A percentile compares a stretch with the other conserved stretches of the same genome.
Conservation (phyloP, 2,329 filamentous ascomycete genomes). For the Fusarium begoniae region DNA sequence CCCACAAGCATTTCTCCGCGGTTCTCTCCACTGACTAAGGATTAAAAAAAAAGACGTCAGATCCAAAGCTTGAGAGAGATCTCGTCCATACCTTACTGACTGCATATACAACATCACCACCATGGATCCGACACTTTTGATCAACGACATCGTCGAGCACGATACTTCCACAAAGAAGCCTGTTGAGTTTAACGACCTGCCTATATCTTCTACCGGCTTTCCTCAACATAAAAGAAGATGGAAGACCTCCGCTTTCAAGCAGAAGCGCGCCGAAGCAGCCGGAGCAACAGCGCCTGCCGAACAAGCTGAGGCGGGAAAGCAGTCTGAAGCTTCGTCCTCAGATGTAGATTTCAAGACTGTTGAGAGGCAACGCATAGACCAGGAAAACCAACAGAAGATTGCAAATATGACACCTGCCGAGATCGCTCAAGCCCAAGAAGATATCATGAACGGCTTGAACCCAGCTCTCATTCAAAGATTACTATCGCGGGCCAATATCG, state of each 20-base stretch:
- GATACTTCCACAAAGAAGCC: constrained; percentile 67
- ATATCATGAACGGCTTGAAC: constrained; percentile 81
- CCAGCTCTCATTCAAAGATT: constrained; percentile 80
- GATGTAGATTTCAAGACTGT: constrained; percentile 52
- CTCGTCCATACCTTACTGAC: not conserved
- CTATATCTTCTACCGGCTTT: constrained; percentile 71
- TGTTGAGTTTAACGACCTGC: constrained; percentile 63
- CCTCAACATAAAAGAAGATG: constrained; percentile 86
- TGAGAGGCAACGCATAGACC: constrained; percentile 79
- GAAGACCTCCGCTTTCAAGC: constrained; percentile 81
- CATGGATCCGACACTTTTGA: constrained; percentile 62
- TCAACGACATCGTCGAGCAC: constrained; percentile 85
- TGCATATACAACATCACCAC: constrained; percentile 6
- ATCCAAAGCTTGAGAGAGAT: constrained; percentile 4
- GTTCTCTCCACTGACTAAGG: constrained; percentile 20
- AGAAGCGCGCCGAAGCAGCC: constrained; percentile 50
- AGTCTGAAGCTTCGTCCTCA: not conserved
- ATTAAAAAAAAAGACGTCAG: constrained; percentile 34
- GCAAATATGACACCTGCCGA: constrained; percentile 82
- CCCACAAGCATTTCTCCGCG: constrained; percentile 37
- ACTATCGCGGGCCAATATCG: constrained; percentile 78
- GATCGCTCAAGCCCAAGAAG: constrained; percentile 81
- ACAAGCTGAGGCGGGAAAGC: not conserved
- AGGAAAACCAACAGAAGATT: constrained; percentile 80
- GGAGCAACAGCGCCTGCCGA: not conserved